Evolutionary conservation across 169 alveolate species (phyloP), one percentile per base, ranked within the genome.

Genomic region (Cryptosporidium ryanae): DNA sequence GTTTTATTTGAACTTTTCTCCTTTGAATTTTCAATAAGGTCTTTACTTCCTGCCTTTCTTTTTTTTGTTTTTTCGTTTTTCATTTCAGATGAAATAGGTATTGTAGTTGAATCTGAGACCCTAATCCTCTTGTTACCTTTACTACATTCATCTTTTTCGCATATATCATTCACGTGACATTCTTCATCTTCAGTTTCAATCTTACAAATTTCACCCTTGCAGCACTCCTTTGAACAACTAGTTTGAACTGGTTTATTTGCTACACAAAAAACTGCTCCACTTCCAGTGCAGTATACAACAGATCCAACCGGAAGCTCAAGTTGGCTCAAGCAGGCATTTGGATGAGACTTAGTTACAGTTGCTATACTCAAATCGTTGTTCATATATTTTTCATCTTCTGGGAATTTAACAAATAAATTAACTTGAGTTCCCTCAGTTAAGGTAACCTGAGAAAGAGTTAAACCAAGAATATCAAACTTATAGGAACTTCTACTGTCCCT

Each of bases 401-500:
- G 71, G 15, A 76, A 32, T 31, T 76, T 57, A 10, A 76, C 76
- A 61, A 23, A 76, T 38, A 76, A 44, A 31, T 55, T 29, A 34
- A 76, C 87, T 27, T 76, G 68, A 61, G 61, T 61, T 23, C 87
- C 87, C 15, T 76, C 87, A 13, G 49, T 61, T 59, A 76, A 32
- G 15, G 71, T 61, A 21, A 76, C 59, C 17, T 76, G 87, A n/a
- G 87, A 55, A 43, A 76, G 46, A 3, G 87, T 76, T 18, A 76
- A 32, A 12, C 87, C 87, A 31, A 57, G 46, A 21, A 57, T 27
- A 12, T 55, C 50, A n/a, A 59, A 76, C 38, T 76, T 65, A 61
- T 57, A 76, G 32, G n/a, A 21, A 5, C 31, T 23, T 8, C 6
- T 21, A 25, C 46, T 21, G 10, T 44, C 21, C 29, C 15, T 15